phyloP scores from a whole-genome alignment of 495 filamentous ascomycete species.

The Aspergillus ellipticus region DNA sequence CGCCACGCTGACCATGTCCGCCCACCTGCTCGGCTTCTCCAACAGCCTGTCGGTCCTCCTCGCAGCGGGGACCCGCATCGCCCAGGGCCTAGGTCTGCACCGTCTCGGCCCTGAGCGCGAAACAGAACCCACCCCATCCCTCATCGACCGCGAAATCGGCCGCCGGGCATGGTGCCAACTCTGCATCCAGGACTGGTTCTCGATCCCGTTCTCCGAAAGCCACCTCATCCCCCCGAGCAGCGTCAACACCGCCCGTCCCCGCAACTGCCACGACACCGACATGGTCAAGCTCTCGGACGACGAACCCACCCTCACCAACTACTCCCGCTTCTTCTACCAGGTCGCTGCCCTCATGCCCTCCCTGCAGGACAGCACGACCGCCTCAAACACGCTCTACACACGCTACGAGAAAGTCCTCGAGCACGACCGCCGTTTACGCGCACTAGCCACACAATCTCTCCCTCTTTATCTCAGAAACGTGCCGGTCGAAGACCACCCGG shows the following conservation, averaged over 20 bases:
- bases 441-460: constrained; percentile 22
- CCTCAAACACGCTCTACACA: constrained; percentile 28
- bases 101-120: constrained; percentile 16
- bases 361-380: constrained; percentile 32
- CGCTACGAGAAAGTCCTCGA: constrained; percentile 38
- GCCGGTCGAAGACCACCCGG: constrained; percentile 20
- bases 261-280: constrained; percentile 30
- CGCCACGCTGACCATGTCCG: constrained; percentile 36
- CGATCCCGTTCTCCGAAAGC: constrained; percentile 39
- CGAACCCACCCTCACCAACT: constrained; percentile 27
- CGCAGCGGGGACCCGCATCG: constrained; percentile 31
- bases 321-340: constrained; percentile 31
- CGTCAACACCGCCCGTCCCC: constrained; percentile 28
- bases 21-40: constrained; percentile 40
- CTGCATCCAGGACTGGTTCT: constrained; percentile 44
- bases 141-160: constrained; percentile 30
- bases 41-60: constrained; percentile 32
- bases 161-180: constrained; percentile 38
- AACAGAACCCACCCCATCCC: background rate
- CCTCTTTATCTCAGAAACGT: constrained; percentile 28
- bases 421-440: constrained; percentile 34
- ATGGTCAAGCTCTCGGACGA: constrained; percentile 27
- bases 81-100: constrained; percentile 28
- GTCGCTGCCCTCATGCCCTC: constrained; percentile 35
- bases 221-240: constrained; percentile 33